These are phyloP conservation scores for Aspergillus nidulans DNA, from an alignment of 495 filamentous ascomycete genomes.

Conservation along the genomic window DNA sequence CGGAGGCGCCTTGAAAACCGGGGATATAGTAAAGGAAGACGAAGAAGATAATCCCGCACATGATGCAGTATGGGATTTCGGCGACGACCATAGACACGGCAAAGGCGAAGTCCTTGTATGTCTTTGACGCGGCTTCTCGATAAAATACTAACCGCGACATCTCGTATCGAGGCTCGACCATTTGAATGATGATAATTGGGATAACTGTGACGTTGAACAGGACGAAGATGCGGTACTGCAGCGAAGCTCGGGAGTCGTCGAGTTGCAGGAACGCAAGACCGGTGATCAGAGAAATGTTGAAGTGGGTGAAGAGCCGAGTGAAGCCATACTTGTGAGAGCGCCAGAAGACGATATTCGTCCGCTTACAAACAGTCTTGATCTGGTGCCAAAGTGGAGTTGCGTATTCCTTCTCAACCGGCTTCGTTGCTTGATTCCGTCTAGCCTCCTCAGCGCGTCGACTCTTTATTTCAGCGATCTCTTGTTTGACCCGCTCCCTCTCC, in stretches of 20 bases:
- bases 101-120: slow-evolving; percentile 71
- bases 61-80: slow-evolving; percentile 69
- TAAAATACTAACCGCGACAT: slow-evolving; percentile 71
- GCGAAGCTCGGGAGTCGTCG: slow-evolving; percentile 58
- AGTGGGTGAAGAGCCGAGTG: slow-evolving; percentile 51
- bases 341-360: slow-evolving; percentile 58
- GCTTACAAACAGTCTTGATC: slow-evolving; percentile 50
- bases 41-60: slow-evolving; percentile 73
- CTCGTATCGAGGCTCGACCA: slow-evolving; percentile 74
- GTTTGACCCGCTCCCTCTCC: slow-evolving; percentile 55
- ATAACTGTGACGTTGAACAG: slow-evolving; percentile 79
- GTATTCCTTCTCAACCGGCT: slow-evolving; percentile 45
- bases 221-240: slow-evolving; percentile 79
- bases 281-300: slow-evolving; percentile 38
- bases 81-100: slow-evolving; percentile 65
- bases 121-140: slow-evolving; percentile 73
- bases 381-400: slow-evolving; percentile 57
- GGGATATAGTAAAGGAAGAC: slow-evolving; percentile 72
- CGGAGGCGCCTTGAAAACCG: slow-evolving; percentile 41
- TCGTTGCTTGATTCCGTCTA: slow-evolving; percentile 45
- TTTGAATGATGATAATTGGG: slow-evolving; percentile 69
- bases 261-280: slow-evolving; percentile 55
- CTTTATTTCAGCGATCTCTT: slow-evolving; percentile 65
- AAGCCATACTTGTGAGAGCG: slow-evolving; percentile 61
- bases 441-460: slow-evolving; percentile 44